Percentiles rank a stretch among this genome's conserved stretches.
phyloP scores from a whole-genome alignment of 129 eudicot genomes.

The Pittosporum tobira region DNA sequence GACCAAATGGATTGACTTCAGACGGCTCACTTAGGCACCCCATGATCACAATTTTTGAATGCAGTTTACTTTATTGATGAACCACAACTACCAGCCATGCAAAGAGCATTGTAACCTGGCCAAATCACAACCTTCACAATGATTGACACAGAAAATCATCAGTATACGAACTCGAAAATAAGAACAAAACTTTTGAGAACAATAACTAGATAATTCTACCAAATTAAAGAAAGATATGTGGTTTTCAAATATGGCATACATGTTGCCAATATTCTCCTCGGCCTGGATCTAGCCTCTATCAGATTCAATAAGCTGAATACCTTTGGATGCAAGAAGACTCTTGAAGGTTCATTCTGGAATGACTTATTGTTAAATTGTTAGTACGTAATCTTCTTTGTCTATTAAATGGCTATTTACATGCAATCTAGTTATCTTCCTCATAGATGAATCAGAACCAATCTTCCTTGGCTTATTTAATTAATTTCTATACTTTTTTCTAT shows the following conservation, averaged over 20 bases:
- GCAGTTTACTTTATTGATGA: conserved; percentile 12
- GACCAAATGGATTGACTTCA: conserved; percentile 22
- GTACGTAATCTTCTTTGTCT: too few relatives aligned
- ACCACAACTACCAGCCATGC: conserved; percentile 15
- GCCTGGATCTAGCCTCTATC: too few relatives aligned
- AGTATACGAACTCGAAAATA: background rate
- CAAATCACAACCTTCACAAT: conserved; percentile 36
- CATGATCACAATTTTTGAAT: conserved; percentile 23
- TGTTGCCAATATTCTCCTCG: background rate
- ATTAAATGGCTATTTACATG: too few relatives aligned
- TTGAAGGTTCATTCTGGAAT: too few relatives aligned
- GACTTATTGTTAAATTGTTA: too few relatives aligned
- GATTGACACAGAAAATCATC: background rate
- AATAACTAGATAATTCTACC: background rate
- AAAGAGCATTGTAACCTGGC: conserved; percentile 18
- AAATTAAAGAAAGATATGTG: background rate
- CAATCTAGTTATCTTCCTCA: too few relatives aligned
- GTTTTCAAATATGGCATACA: background rate
- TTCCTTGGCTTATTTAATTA: too few relatives aligned
- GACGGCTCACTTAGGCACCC: conserved; percentile 38
- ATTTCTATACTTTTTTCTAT: too few relatives aligned
- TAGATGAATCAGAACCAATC: too few relatives aligned
- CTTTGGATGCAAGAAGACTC: too few relatives aligned
- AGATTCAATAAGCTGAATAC: too few relatives aligned
- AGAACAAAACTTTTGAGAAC: background rate